A percentile compares a stretch with the other conserved stretches of the same genome.
phyloP scores from a whole-genome alignment of 164 flowering plant species.

The Warburgia ugandensis region DNA sequence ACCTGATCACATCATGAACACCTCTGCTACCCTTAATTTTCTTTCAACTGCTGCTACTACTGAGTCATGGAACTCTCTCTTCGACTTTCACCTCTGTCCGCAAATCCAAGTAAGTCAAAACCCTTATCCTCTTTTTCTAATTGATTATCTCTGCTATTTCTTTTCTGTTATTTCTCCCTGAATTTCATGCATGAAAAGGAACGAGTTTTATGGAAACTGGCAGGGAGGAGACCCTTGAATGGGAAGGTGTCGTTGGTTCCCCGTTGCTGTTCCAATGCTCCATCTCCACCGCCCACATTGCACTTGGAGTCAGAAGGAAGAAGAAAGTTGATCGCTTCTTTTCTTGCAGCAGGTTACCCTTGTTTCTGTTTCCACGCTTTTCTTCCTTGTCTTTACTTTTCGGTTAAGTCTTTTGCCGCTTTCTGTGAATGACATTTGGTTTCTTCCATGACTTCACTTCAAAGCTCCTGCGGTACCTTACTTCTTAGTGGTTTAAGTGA shows the following conservation, averaged over 20 bases:
- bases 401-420: too few species aligned
- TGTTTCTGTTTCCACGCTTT: too few species aligned
- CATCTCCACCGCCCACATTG: background rate
- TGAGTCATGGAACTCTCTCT: constrained; percentile 29
- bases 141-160: background rate
- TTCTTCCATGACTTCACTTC: too few species aligned
- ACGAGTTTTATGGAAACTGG: constrained; percentile 3
- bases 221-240: constrained; percentile 28
- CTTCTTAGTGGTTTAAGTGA: too few species aligned
- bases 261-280: constrained; percentile 28
- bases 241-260: constrained; percentile 14
- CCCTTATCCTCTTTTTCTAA: background rate
- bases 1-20: too few species aligned
- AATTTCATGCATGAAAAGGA: too few species aligned
- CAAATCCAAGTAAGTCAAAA: background rate
- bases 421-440: too few species aligned
- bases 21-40: too few species aligned
- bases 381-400: too few species aligned
- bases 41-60: constrained; percentile 6
- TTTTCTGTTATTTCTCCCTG: background rate
- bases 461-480: too few species aligned
- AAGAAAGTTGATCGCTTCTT: constrained; percentile 41
- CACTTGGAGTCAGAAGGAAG: constrained; percentile 27
- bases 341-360: constrained; percentile 56
- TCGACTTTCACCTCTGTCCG: constrained; percentile 14